phyloP scores from a whole-genome alignment of 179 eudicot species.

The Beta macrorhiza region DNA sequence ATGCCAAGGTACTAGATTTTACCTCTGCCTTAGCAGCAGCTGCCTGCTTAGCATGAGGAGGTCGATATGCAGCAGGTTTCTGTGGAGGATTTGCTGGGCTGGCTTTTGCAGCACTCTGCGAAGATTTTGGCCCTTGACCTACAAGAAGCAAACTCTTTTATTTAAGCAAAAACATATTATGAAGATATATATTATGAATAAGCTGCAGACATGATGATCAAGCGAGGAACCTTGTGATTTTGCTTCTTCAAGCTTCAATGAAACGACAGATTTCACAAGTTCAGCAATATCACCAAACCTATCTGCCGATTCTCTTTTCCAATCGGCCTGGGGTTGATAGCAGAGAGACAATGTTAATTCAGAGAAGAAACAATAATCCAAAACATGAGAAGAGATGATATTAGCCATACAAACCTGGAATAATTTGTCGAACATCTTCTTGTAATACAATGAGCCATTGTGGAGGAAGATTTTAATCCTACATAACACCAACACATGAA shows the following conservation, averaged over 20 bases:
- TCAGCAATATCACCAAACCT: constrained; percentile 74
- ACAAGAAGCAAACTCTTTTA: constrained; percentile 17
- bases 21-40: constrained; percentile 88
- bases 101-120: constrained; percentile 51
- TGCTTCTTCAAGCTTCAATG: constrained; percentile 60
- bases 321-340: constrained; percentile 62
- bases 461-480: constrained; percentile 88
- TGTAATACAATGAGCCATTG: constrained; percentile 78
- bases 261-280: constrained; percentile 62
- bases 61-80: constrained; percentile 92
- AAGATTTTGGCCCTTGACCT: constrained; percentile 70
- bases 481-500: constrained; percentile 11
- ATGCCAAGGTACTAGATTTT: constrained; percentile 18
- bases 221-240: constrained; percentile 56
- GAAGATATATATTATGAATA: constrained; percentile 17
- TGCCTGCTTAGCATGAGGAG: constrained; percentile 87
- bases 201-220: constrained; percentile 3
- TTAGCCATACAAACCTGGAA: constrained; percentile 61
- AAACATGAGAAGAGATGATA: background rate
- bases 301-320: constrained; percentile 90
- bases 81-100: constrained; percentile 45
- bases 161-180: constrained; percentile 1
- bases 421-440: constrained; percentile 84
- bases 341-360: constrained; percentile 6
- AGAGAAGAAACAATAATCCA: background rate